Evolutionary conservation across 805 yeast species (phyloP), one percentile per base, ranked within the genome.

Genomic region (Komagataella kurtzmanii): DNA sequence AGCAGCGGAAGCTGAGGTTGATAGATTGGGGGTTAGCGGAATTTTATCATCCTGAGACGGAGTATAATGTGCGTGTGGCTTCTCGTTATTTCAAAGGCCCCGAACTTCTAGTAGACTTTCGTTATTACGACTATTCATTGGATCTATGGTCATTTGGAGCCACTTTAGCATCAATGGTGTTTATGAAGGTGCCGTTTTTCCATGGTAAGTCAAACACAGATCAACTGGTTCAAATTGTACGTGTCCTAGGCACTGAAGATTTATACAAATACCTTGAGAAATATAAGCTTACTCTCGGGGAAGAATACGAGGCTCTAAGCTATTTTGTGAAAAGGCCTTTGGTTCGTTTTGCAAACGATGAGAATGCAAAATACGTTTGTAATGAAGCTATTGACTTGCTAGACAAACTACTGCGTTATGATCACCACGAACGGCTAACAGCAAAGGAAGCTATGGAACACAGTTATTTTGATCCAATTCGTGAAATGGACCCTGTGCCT

Each of bases 1-100:
- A 73, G 23, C 65, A 63, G 48, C 76, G 75, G 57, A 69, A 72
- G 45, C 69, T 89, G 61, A 76, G 91, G 59, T 76, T 89, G 52
- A 89, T 89, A 56, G 97, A 89, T 69, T 89, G 97, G 97, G 97
- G 97, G 14, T 70, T 89, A 54, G 96, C 96, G 6, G 97, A 89
- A 65, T 89, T 86, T 62, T 89, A 89, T 66, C 96, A 89, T 63
- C 83, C 85, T 2, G 93, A 91, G 4, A 85, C 85, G 49, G 95
- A 88, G 58, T 89, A 87, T 68, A 89, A 89, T 61, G 96, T 88
- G 19, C 76, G 97, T 55, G 97, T 89, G 43, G 96, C 97, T 0
- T 85, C 95, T 5, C 77, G 97, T 54, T 88, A 87, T 67, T 88
- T 84, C 68, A 89, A 89, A 69, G 96, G 95, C 7, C 97, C 97